Conservation (phyloP, 2,329 filamentous ascomycete genomes). For the Pyrenochaeta sp. region DNA sequence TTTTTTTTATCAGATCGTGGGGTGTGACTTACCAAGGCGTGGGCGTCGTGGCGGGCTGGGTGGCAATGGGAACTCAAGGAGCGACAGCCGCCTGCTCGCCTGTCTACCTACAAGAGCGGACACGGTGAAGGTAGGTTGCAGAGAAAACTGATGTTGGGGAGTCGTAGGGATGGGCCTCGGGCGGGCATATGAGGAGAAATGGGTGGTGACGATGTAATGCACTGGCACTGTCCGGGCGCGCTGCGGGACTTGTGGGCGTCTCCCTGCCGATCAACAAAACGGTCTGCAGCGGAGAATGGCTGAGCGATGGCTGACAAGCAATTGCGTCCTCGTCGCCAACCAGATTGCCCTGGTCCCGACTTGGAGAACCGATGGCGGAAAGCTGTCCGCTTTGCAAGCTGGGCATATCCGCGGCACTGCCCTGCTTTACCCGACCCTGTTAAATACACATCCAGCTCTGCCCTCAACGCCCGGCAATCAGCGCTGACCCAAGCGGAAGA, state of each 20-base stretch:
- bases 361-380: slow-evolving; percentile 12
- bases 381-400: slow-evolving; percentile 2
- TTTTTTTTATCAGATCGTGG: slow-evolving; percentile 42
- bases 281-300: background rate
- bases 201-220: slow-evolving; percentile 20
- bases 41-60: slow-evolving; percentile 3
- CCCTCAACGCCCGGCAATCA: background rate
- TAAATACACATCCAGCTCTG: background rate
- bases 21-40: slow-evolving; percentile 28
- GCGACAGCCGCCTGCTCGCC: slow-evolving; percentile 19
- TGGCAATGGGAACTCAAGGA: slow-evolving; percentile 23
- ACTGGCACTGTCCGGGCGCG: slow-evolving; percentile 7
- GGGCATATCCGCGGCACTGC: background rate
- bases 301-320: slow-evolving; percentile 9
- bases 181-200: slow-evolving; percentile 13
- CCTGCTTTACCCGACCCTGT: slow-evolving; percentile 15
- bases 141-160: background rate
- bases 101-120: slow-evolving; percentile 5
- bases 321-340: slow-evolving; percentile 6
- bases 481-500: background rate
- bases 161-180: slow-evolving; percentile 5
- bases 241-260: slow-evolving; percentile 6
- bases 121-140: slow-evolving; percentile 15
- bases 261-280: slow-evolving; percentile 14
- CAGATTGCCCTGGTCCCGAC: slow-evolving; percentile 4